Evolutionary conservation across 1,284 basidiomycete genomes (phyloP).

Genomic region (Sutorius eximius): DNA sequence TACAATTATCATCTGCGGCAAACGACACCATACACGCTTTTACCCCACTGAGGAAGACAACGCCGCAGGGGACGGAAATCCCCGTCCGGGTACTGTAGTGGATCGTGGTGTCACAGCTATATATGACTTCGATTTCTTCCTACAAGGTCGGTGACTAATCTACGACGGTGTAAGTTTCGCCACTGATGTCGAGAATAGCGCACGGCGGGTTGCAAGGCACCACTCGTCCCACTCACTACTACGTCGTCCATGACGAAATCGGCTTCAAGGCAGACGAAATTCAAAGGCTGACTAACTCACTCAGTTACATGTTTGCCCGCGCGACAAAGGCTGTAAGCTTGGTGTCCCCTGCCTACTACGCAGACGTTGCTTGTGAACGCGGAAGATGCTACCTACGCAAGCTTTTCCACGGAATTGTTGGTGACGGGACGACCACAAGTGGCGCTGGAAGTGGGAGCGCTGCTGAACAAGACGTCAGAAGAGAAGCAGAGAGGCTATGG

Average conservation of each 20-base stretch:
- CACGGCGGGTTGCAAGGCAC: slow-evolving; percentile 68
- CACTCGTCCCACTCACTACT: slow-evolving; percentile 76
- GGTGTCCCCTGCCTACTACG: slow-evolving; percentile 76
- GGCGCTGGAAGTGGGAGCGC: slow-evolving; percentile 25
- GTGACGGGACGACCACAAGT: slow-evolving; percentile 33
- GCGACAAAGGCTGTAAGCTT: slow-evolving; percentile 81
- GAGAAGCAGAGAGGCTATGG: slow-evolving; percentile 59
- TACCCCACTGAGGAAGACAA: slow-evolving; percentile 62
- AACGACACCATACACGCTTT: slow-evolving; percentile 83
- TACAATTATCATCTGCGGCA: slow-evolving; percentile 77
- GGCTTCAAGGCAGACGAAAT: slow-evolving; percentile 67
- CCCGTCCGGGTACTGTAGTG: slow-evolving; percentile 73
- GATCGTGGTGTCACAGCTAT: slow-evolving; percentile 70
- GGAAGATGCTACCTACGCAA: slow-evolving; percentile 75
- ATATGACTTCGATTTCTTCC: slow-evolving; percentile 80
- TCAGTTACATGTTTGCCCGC: slow-evolving; percentile 76
- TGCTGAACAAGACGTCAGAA: slow-evolving; percentile 49
- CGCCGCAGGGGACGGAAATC: slow-evolving; percentile 68
- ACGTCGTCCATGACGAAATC: slow-evolving; percentile 73
- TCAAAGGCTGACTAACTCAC: slow-evolving; percentile 60
- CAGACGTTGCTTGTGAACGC: slow-evolving; percentile 75
- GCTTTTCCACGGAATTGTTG: slow-evolving; percentile 53
- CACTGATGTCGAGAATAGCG: slow-evolving; percentile 37
- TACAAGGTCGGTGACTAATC: slow-evolving; percentile 48
- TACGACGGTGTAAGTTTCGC: neutral